These are phyloP conservation scores for Trichoderma erinaceum DNA, from an alignment of 495 filamentous ascomycete species.

Conservation along the genomic window DNA sequence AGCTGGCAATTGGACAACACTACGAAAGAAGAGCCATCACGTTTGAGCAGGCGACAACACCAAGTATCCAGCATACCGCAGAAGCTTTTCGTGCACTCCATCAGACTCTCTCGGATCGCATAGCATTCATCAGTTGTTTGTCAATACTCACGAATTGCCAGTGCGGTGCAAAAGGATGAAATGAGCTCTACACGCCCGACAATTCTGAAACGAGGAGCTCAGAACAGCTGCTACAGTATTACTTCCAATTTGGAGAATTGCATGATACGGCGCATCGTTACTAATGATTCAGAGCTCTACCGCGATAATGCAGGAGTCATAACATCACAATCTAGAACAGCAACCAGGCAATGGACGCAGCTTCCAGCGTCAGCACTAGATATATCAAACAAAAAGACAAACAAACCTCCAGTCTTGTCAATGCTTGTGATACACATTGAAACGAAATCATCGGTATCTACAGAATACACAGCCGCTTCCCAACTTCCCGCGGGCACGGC, in stretches of 20 bases:
- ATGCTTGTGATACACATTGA: constrained; percentile 10
- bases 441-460: constrained; percentile 6
- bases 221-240: not conserved
- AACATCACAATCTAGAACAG: not conserved
- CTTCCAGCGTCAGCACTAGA: not conserved
- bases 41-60: too few relatives aligned
- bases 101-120: not conserved
- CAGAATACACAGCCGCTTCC: constrained; percentile 15
- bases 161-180: not conserved
- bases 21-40: not conserved
- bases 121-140: not conserved
- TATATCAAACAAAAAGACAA: constrained; percentile 2
- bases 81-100: too few relatives aligned
- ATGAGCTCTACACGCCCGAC: not conserved
- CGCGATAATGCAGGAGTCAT: not conserved
- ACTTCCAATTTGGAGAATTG: not conserved
- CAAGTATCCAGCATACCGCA: too few relatives aligned
- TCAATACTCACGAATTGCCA: not conserved
- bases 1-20: not conserved
- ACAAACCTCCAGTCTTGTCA: not conserved
- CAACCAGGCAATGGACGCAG: not conserved
- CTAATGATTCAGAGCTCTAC: not conserved
- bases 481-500: not conserved
- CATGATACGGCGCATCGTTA: not conserved
- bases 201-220: not conserved